A percentile compares a stretch with the other conserved stretches of the same genome.
phyloP scores from a whole-genome alignment of 331 rosid genomes.

The Acacia concinna region DNA sequence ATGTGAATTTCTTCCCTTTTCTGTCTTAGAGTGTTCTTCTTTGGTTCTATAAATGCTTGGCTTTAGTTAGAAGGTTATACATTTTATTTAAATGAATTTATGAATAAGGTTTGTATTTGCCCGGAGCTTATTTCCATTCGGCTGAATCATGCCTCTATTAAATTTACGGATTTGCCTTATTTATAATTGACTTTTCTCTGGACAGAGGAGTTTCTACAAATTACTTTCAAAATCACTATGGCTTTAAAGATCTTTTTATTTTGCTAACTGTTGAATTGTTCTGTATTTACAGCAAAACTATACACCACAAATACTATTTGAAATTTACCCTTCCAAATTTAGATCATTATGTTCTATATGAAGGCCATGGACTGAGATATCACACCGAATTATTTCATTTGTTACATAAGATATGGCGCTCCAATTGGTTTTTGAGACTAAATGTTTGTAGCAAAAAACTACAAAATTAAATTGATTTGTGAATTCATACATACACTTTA shows the following conservation, averaged over 20 bases:
- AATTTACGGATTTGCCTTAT: background rate
- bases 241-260: background rate
- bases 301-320: background rate
- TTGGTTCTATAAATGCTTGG: background rate
- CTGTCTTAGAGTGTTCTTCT: background rate
- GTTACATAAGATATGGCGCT: background rate
- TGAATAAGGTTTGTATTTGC: background rate
- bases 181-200: background rate
- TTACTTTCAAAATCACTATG: background rate
- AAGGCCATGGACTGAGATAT: background rate
- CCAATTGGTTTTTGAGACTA: background rate
- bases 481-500: no score
- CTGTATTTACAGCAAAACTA: background rate
- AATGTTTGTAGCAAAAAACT: background rate
- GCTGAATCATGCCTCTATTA: background rate
- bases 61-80: background rate
- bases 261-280: background rate
- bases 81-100: background rate
- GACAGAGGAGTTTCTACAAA: background rate
- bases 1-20: background rate
- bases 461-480: background rate
- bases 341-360: background rate
- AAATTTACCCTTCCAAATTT: background rate
- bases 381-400: background rate
- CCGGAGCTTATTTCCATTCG: background rate